These are phyloP conservation scores for Xylaria sp. DNA, from an alignment of 495 filamentous ascomycete genomes.

Conservation along the genomic window DNA sequence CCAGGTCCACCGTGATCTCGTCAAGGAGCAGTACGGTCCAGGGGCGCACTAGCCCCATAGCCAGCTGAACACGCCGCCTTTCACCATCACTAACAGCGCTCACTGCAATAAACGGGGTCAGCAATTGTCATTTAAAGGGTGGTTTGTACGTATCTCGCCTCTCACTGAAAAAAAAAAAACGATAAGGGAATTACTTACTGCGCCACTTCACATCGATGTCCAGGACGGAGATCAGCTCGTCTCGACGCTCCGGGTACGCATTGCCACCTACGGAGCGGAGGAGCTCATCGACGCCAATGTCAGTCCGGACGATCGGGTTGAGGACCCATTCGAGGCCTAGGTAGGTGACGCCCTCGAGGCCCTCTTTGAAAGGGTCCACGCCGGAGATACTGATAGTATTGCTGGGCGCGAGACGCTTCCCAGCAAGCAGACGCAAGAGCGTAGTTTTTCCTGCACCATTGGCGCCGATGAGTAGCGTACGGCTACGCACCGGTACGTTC, in stretches of 20 bases:
- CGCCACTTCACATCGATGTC: slow-evolving; percentile 93
- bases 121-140: background rate
- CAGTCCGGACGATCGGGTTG: slow-evolving; percentile 94
- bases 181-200: slow-evolving; percentile 38
- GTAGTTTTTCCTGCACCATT: slow-evolving; percentile 99
- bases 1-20: slow-evolving; percentile 97
- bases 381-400: slow-evolving; percentile 75
- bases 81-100: slow-evolving; percentile 94
- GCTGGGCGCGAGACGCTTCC: slow-evolving; percentile 86
- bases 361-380: slow-evolving; percentile 87
- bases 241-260: slow-evolving; percentile 76
- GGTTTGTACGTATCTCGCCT: background rate
- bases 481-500: slow-evolving; percentile 77
- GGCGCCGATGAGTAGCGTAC: slow-evolving; percentile 92
- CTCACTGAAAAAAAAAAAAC: background rate
- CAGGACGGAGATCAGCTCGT: slow-evolving; percentile 85
- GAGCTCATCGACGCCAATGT: slow-evolving; percentile 89
- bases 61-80: slow-evolving; percentile 87
- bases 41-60: slow-evolving; percentile 93
- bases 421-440: slow-evolving; percentile 82
- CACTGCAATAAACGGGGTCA: slow-evolving; percentile 51
- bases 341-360: slow-evolving; percentile 92
- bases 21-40: slow-evolving; percentile 92
- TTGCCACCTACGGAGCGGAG: slow-evolving; percentile 87
- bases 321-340: slow-evolving; percentile 98